Evolutionary conservation across 2,329 filamentous ascomycete genomes (phyloP), one percentile per base, ranked within the genome.

Genomic region (Fulvia fulva): DNA sequence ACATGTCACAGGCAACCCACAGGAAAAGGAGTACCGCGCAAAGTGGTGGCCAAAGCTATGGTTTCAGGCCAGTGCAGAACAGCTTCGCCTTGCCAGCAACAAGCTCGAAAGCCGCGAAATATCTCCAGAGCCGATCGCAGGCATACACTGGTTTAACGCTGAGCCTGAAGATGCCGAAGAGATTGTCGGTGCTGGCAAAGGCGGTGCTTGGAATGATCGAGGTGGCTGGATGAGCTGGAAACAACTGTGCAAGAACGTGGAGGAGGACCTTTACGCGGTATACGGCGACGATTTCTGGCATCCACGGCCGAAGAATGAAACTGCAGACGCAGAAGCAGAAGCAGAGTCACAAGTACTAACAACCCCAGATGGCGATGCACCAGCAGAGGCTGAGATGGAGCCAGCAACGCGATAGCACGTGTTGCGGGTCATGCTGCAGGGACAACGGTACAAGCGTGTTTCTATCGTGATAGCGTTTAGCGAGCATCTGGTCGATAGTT

Each of bases 21-120:
- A 45, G 11, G 68, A 70, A 23, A 71, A 73, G 57, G 32, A 58
- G 1, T 66, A 65, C 53, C 68, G 68, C 7, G 56, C 63, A 16
- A 34, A 59, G 25, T 71, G 68, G 69, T 73, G 70, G 71, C 60
- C 63, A 32, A 65, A 65, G 51, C 55, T 72, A 25, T 71, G 70
- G 70, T 71, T 68, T 53, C 65, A 70, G n/a, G 46, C 64, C 14
- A 56, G 66, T 45, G 65, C 62, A 9, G 59, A 64, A 19, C 50
- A 59, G 14, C 63, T 71, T 1, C 62, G 65, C 5, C 55, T 57
- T 11, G 67, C 67, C 11, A 64, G 56, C 19, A 25, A 56, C 41
- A 55, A 53, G 50, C 23, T 60, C 23, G 53, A 59, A 14, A 53
- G 60, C 14, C 57, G 50, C 3, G 56, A 52, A 12, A 65, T 70